Evolutionary conservation across 2,329 filamentous ascomycete genomes (phyloP).

Genomic region (Leptographium wingfieldii): DNA sequence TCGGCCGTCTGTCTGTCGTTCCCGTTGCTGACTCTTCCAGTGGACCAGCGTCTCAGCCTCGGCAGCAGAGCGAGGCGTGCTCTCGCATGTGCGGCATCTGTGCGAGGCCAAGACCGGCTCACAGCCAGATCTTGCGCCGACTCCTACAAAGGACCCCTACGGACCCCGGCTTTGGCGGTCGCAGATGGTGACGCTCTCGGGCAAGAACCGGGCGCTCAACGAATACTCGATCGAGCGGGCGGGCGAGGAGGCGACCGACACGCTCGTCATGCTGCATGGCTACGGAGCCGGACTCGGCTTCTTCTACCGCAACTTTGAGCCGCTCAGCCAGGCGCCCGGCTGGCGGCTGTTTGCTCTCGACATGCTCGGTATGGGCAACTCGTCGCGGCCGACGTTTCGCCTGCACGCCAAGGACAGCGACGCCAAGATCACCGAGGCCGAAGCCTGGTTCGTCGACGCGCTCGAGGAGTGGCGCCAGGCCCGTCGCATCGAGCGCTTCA

Average conservation of each 20-base stretch:
- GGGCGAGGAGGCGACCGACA: conserved; percentile 68
- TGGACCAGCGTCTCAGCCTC: conserved; percentile 78
- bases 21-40: conserved; percentile 28
- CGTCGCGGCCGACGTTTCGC: conserved; percentile 69
- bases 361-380: conserved; percentile 88
- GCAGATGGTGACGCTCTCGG: conserved; percentile 69
- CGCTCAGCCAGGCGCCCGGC: conserved; percentile 61
- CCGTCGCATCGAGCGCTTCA: conserved; percentile 84
- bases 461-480: conserved; percentile 90
- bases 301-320: conserved; percentile 97
- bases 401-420: conserved; percentile 75
- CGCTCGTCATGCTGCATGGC: conserved; percentile 89
- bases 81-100: conserved; percentile 75
- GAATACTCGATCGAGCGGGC: conserved; percentile 83
- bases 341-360: conserved; percentile 93
- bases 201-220: conserved; percentile 78
- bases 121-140: conserved; percentile 4
- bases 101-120: conserved; percentile 49
- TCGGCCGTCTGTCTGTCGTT: background rate
- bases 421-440: conserved; percentile 74
- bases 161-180: conserved; percentile 80
- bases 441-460: conserved; percentile 91
- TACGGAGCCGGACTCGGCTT: conserved; percentile 95
- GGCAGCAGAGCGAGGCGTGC: conserved; percentile 75
- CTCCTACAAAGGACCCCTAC: conserved; percentile 52